Percentiles rank a stretch among this genome's conserved stretches.
These are phyloP conservation scores for Leavenworthia alabamica DNA, from an alignment of 345 rosid genomes.

Conservation along the genomic window DNA sequence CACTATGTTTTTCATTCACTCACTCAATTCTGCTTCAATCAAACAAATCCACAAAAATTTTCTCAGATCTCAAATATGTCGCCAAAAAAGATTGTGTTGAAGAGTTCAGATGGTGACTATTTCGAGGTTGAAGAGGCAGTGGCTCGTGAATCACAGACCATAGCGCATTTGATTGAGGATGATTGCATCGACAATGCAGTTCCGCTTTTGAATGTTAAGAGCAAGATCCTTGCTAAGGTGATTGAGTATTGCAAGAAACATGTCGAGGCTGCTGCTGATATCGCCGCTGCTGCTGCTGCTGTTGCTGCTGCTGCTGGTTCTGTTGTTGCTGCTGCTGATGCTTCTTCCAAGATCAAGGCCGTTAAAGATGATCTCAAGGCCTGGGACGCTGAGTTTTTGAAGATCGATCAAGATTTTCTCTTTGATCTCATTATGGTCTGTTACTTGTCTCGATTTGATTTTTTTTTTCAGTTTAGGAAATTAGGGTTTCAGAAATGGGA, in stretches of 20 bases:
- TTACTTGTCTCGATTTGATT: not conserved
- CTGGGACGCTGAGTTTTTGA: slow-evolving; percentile 69
- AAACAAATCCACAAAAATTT: too few species aligned
- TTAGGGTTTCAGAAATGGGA: slow-evolving; percentile 12
- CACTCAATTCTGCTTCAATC: too few species aligned
- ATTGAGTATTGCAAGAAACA: slow-evolving; percentile 78
- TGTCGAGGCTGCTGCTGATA: slow-evolving; percentile 41
- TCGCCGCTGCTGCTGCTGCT: slow-evolving; percentile 26
- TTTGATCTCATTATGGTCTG: slow-evolving; percentile 64
- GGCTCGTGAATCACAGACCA: slow-evolving; percentile 57
- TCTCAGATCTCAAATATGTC: slow-evolving; percentile 40
- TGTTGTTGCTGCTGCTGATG: slow-evolving; percentile 21
- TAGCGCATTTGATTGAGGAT: slow-evolving; percentile 65
- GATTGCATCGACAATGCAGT: slow-evolving; percentile 52
- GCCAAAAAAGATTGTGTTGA: slow-evolving; percentile 41
- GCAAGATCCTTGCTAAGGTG: slow-evolving; percentile 72
- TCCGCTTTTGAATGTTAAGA: slow-evolving; percentile 61
- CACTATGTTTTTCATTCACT: too few species aligned
- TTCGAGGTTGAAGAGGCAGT: slow-evolving; percentile 64
- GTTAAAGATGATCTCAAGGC: slow-evolving; percentile 41
- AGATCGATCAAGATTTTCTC: slow-evolving; percentile 65
- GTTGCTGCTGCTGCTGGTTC: slow-evolving; percentile 27
- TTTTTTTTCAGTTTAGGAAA: not conserved
- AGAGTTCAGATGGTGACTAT: slow-evolving; percentile 57
- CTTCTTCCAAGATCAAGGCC: slow-evolving; percentile 27